These are phyloP conservation scores for Kitagawia praeruptora DNA, from an alignment of 129 eudicot species.

Conservation along the genomic window DNA sequence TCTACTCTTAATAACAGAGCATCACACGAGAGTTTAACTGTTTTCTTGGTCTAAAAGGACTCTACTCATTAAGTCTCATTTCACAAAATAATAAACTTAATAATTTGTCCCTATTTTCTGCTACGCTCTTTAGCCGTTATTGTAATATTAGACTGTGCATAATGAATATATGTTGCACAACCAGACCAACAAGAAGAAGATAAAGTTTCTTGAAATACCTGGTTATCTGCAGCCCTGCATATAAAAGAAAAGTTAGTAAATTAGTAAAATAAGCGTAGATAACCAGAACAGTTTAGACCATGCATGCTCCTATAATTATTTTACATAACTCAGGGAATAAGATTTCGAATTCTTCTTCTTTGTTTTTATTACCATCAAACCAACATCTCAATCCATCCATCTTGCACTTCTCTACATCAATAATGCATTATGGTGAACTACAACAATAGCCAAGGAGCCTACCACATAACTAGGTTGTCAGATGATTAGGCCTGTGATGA, in stretches of 20 bases:
- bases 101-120: neutral
- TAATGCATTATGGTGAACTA: neutral
- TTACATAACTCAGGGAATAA: neutral
- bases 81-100: neutral
- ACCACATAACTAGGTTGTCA: neutral
- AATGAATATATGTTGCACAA: neutral
- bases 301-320: neutral
- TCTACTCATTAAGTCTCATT: neutral
- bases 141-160: neutral
- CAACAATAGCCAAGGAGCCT: neutral
- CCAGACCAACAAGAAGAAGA: neutral
- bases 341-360: too few species aligned
- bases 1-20: neutral
- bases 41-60: neutral
- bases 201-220: conserved; percentile 40
- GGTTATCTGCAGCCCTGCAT: conserved; percentile 86
- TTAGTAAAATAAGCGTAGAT: neutral
- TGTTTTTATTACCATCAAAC: neutral
- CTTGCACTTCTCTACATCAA: neutral
- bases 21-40: neutral
- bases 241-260: neutral
- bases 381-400: neutral
- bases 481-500: neutral
- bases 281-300: neutral
- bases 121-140: neutral